Conservation (phyloP, 495 filamentous ascomycete species). For the Talaromyces nanjingensis region DNA sequence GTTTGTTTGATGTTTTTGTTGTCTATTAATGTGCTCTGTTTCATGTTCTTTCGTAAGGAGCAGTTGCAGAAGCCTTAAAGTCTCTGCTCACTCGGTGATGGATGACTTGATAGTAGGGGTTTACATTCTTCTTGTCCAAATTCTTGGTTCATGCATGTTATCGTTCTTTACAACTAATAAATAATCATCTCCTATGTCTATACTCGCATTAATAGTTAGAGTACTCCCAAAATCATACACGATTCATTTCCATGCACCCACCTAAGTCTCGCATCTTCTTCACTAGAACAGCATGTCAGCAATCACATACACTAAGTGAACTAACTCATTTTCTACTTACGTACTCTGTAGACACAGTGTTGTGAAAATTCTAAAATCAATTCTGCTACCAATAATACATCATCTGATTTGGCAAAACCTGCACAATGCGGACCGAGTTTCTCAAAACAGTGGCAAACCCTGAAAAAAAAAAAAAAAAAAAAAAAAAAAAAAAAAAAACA, state of each 20-base stretch:
- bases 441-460: background rate
- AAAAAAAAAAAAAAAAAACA: background rate
- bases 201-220: background rate
- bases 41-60: constrained; percentile 58
- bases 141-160: background rate
- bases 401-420: background rate
- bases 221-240: background rate
- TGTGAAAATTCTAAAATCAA: background rate
- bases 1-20: constrained; percentile 45
- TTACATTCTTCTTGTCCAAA: background rate
- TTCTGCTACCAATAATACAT: background rate
- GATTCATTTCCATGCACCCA: background rate
- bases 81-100: background rate
- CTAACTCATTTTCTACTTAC: too few species aligned
- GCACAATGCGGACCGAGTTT: background rate
- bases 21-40: constrained; percentile 52
- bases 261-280: background rate
- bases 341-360: too few species aligned
- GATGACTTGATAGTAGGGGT: background rate
- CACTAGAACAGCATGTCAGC: too few species aligned
- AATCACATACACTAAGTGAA: too few species aligned
- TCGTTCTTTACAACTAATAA: background rate
- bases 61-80: constrained; percentile 54
- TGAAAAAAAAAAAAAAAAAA: background rate
- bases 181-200: background rate